Evolutionary conservation across 129 eudicot genomes (phyloP).

Genomic region (Sambucus nigra): DNA sequence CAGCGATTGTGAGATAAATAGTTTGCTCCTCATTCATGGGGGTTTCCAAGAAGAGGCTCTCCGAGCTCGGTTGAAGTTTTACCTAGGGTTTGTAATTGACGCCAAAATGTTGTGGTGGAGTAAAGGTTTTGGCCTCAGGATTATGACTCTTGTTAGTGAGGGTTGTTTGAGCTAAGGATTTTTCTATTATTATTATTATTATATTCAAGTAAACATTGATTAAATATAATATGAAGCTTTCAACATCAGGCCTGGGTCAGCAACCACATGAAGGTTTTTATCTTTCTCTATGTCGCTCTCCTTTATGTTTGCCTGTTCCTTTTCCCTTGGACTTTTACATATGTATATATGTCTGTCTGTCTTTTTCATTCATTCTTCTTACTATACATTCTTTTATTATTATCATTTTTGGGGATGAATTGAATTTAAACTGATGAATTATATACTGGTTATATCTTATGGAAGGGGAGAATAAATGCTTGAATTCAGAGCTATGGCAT

Average conservation of each 20-base stretch:
- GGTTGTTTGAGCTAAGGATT: not conserved
- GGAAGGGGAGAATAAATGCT: conserved; percentile 83
- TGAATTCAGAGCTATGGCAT: conserved; percentile 99
- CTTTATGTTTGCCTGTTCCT: conserved; percentile 7
- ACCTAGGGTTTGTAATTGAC: conserved; percentile 10
- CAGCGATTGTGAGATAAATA: no score
- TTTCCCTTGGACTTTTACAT: conserved; percentile 22
- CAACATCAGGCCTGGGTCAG: conserved; percentile 98
- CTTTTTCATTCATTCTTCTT: conserved; percentile 14
- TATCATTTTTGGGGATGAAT: not conserved
- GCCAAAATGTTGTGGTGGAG: not conserved
- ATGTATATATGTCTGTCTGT: conserved; percentile 10
- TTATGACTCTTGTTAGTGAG: conserved; percentile 1
- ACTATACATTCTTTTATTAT: no score
- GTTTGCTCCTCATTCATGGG: conserved; percentile 9
- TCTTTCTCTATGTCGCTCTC: conserved; percentile 8
- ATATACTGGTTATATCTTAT: not conserved
- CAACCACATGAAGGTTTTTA: conserved; percentile 83
- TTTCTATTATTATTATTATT: no score
- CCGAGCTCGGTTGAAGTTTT: conserved; percentile 8
- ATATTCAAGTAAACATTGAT: no score
- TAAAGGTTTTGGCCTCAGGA: conserved; percentile 14
- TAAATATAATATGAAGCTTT: conserved; percentile 70
- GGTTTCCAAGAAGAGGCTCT: conserved; percentile 7
- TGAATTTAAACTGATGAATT: no score